Evolutionary conservation across 352 stramenopile species (phyloP).

Genomic region (Pythium apleroticum): DNA sequence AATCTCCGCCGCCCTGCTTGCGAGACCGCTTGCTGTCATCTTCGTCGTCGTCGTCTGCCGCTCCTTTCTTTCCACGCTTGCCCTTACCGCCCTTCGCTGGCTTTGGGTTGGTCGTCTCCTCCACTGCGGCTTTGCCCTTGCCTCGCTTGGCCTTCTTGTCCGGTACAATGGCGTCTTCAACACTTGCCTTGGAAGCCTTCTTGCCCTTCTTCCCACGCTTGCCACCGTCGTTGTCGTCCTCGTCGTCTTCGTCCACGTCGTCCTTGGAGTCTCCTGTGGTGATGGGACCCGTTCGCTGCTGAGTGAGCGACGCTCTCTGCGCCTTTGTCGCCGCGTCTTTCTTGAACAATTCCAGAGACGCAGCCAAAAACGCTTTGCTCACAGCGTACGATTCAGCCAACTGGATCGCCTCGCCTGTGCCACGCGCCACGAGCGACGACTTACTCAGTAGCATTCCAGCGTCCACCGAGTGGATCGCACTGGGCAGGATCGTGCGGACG

Average conservation of each 20-base stretch:
- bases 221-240: constrained; percentile 39
- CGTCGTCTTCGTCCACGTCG: constrained; percentile 35
- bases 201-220: constrained; percentile 39
- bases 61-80: constrained; percentile 53
- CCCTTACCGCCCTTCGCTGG: constrained; percentile 39
- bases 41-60: constrained; percentile 17
- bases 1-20: constrained; percentile 32
- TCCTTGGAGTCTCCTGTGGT: constrained; percentile 8
- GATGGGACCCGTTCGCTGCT: constrained; percentile 26
- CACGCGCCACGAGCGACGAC: constrained; percentile 35
- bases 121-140: constrained; percentile 36
- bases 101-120: constrained; percentile 32
- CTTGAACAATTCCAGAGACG: constrained; percentile 45
- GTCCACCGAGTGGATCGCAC: constrained; percentile 45
- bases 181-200: constrained; percentile 22
- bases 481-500: constrained; percentile 57
- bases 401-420: constrained; percentile 39
- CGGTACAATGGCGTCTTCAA: constrained; percentile 9
- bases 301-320: constrained; percentile 32
- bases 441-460: constrained; percentile 51
- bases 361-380: constrained; percentile 54
- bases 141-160: constrained; percentile 48
- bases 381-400: constrained; percentile 63
- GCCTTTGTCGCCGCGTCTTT: constrained; percentile 52
- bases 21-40: constrained; percentile 4